A percentile compares a stretch with the other conserved stretches of the same genome.
These are phyloP conservation scores for Colletotrichum incanum DNA, from an alignment of 2,329 filamentous ascomycete species.

Conservation along the genomic window DNA sequence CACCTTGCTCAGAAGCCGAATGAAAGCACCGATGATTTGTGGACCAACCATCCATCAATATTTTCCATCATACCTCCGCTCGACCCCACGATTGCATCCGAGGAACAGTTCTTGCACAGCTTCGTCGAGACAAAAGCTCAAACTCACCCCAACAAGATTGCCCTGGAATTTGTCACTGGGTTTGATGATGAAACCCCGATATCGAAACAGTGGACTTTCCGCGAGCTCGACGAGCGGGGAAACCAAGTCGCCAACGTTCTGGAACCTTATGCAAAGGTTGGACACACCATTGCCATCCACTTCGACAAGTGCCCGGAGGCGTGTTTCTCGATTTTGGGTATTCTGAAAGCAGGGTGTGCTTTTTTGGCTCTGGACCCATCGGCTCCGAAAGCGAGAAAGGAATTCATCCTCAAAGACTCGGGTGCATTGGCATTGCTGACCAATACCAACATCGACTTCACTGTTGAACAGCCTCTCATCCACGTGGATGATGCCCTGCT, in stretches of 20 bases:
- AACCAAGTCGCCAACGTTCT: constrained; percentile 82
- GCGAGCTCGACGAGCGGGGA: constrained; percentile 78
- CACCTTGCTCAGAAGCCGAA: constrained; percentile 69
- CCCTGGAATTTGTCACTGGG: constrained; percentile 81
- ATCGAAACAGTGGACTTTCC: constrained; percentile 79
- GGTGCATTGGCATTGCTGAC: constrained; percentile 75
- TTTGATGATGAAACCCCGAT: constrained; percentile 63
- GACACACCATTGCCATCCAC: constrained; percentile 80
- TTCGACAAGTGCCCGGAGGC: constrained; percentile 91
- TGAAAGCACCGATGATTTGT: constrained; percentile 57
- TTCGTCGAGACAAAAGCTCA: constrained; percentile 79
- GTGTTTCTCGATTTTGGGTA: constrained; percentile 85
- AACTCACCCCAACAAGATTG: constrained; percentile 71
- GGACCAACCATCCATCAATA: constrained; percentile 54
- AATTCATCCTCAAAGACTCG: constrained; percentile 85
- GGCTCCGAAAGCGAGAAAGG: constrained; percentile 80
- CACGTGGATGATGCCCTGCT: constrained; percentile 53
- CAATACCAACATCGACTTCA: constrained; percentile 57
- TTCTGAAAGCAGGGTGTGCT: constrained; percentile 85
- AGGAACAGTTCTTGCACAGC: constrained; percentile 78
- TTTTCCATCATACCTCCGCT: constrained; percentile 79
- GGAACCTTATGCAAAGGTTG: constrained; percentile 62
- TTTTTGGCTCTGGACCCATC: constrained; percentile 86
- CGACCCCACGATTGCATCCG: constrained; percentile 69
- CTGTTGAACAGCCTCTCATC: constrained; percentile 52